phyloP scores from a whole-genome alignment of 2,329 filamentous ascomycete genomes.

The Mollisiaceae sp. region DNA sequence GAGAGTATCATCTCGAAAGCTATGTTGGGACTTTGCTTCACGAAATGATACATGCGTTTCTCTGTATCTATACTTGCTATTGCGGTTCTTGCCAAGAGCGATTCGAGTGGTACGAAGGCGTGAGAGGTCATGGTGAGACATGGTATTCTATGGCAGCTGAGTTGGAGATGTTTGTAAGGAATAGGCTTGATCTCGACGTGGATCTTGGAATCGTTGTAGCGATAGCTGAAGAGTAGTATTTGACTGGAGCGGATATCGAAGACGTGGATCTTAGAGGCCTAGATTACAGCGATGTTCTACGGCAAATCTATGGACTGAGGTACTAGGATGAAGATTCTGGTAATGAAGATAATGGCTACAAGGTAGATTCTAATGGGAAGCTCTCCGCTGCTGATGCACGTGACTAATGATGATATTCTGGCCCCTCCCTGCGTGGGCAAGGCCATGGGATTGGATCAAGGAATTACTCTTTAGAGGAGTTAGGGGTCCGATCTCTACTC shows the following conservation, averaged over 20 bases:
- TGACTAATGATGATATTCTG: too few species aligned
- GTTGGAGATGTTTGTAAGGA: background rate
- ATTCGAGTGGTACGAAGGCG: background rate
- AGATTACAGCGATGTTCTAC: too few species aligned
- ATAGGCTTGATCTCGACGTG: background rate
- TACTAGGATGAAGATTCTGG: too few species aligned
- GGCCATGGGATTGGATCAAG: too few species aligned
- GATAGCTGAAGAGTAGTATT: background rate
- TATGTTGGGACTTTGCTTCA: conserved; percentile 8
- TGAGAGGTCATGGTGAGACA: background rate
- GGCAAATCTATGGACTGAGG: too few species aligned
- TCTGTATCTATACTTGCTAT: conserved; percentile 6
- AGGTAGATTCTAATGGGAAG: too few species aligned
- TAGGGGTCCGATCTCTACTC: too few species aligned
- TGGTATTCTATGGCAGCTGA: background rate
- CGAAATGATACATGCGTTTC: conserved; percentile 18
- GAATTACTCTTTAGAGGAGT: too few species aligned
- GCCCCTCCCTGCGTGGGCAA: too few species aligned
- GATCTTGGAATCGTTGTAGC: background rate
- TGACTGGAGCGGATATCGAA: background rate
- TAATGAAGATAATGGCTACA: too few species aligned
- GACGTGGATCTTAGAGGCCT: background rate
- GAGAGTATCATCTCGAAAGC: background rate
- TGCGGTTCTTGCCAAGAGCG: background rate
- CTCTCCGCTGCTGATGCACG: too few species aligned